Evolutionary conservation across 169 alveolate genomes (phyloP), one percentile per base, ranked within the genome.

Genomic region (Plasmodium sp.): DNA sequence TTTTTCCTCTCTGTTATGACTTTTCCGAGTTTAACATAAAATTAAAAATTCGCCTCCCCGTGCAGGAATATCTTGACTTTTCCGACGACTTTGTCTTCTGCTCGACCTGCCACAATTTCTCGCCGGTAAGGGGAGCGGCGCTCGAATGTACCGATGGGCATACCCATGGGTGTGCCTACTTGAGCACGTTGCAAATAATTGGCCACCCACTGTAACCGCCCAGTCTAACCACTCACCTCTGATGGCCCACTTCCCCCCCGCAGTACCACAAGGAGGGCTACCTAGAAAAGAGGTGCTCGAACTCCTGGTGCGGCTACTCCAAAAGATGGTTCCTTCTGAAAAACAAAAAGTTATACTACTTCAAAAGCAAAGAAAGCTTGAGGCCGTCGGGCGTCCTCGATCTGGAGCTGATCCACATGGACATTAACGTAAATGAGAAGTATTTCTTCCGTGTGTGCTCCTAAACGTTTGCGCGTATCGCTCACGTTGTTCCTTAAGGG

Each of bases 381-480:
- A 54, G 85, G 54, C 96, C 96, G 9, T 83, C 92, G 9, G 96
- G 96, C 34, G 93, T 85, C 16, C 82, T 95, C 14, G 96, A 95
- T 71, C 54, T 95, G 27, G 95, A 92, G 18, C 80, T 95, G 27
- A 84, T 95, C 39, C 77, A 84, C 48, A 88, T 95, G 95, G 88
- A 93, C 75, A 84, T 95, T 39, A 85, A 92, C 79, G 96, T 95
- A 84, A 67, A 36, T 41, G 62, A 6, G 31, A 51, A 84, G 18
- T 82, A 43, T 7, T 67, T 22, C n/a, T 6, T 67, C 33, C 77
- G 12, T 67, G 77, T 10, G 39, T 12, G 16, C 33, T 27, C 16
- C n/a, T 7, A 22, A 67, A 67, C 39, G 1, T 67, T 5, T 67
- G n/a, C 6, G 27, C 39, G 41, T 22, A 18, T 31, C 77, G 1